Evolutionary conservation across 352 stramenopile species (phyloP).

Genomic region (Phytophthora tentaculata): DNA sequence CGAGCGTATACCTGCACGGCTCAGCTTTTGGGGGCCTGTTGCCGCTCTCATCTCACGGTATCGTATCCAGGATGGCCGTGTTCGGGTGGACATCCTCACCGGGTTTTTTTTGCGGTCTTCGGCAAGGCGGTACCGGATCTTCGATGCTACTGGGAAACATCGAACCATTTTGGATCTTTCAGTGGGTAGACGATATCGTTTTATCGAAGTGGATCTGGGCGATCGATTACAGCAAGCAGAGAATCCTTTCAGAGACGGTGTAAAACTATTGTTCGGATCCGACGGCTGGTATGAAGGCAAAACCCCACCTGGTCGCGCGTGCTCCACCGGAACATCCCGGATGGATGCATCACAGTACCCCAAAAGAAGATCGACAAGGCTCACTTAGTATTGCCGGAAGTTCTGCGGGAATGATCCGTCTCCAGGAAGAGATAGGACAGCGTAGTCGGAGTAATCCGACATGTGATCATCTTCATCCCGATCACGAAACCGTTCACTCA

Average conservation of each 20-base stretch:
- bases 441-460: background rate
- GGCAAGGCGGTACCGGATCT: background rate
- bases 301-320: constrained; percentile 14
- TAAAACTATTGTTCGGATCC: constrained; percentile 13
- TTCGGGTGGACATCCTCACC: constrained; percentile 20
- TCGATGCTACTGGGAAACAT: background rate
- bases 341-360: constrained; percentile 1
- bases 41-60: background rate
- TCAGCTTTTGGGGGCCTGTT: constrained; percentile 11
- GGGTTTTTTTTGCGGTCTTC: constrained; percentile 14
- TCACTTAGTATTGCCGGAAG: background rate
- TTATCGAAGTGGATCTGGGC: constrained; percentile 4
- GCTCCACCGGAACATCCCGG: constrained; percentile 8
- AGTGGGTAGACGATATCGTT: constrained; percentile 10
- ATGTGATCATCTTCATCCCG: constrained; percentile 1
- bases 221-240: constrained; percentile 8
- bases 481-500: constrained; percentile 4
- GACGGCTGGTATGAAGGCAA: constrained; percentile 18
- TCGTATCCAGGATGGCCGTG: constrained; percentile 5
- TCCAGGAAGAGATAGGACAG: background rate
- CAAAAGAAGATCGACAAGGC: constrained; percentile 9
- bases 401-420: background rate
- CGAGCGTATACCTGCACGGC: background rate
- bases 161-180: background rate
- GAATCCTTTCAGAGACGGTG: constrained; percentile 13